These are phyloP conservation scores for Nidularia pulvinata DNA, from an alignment of 768 basidiomycete genomes.

Conservation along the genomic window DNA sequence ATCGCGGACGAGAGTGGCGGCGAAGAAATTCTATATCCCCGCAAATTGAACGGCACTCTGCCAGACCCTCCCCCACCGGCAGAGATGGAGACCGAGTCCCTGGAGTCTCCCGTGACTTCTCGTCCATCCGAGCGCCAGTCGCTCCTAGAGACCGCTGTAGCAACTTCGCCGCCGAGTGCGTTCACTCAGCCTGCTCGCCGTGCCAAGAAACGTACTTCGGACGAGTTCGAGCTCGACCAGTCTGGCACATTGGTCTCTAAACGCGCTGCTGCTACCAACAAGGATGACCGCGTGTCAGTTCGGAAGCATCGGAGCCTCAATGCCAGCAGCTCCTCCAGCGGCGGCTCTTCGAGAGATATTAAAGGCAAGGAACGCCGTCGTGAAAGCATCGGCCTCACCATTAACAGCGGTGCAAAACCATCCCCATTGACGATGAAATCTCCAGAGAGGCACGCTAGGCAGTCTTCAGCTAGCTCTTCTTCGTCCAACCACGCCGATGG, in stretches of 20 bases:
- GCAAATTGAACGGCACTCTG: slow-evolving; percentile 37
- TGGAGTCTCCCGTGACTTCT: slow-evolving; percentile 22
- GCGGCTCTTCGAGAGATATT: slow-evolving; percentile 31
- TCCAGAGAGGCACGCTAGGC: slow-evolving; percentile 55
- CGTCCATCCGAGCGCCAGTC: slow-evolving; percentile 28
- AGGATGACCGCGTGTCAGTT: slow-evolving; percentile 48
- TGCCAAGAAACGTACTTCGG: slow-evolving; percentile 76
- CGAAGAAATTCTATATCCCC: slow-evolving; percentile 88
- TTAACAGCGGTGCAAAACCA: slow-evolving; percentile 23
- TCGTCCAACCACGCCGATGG: slow-evolving; percentile 57
- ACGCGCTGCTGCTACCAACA: slow-evolving; percentile 33
- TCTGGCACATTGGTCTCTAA: slow-evolving; percentile 60
- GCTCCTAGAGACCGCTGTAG: slow-evolving; percentile 14
- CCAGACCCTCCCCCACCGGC: slow-evolving; percentile 29
- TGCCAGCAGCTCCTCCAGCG: slow-evolving; percentile 39
- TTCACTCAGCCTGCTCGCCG: slow-evolving; percentile 52
- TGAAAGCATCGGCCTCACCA: slow-evolving; percentile 47
- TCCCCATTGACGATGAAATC: slow-evolving; percentile 26
- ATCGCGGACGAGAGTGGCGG: slow-evolving; percentile 85
- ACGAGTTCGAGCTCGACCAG: slow-evolving; percentile 83
- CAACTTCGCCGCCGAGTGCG: slow-evolving; percentile 65
- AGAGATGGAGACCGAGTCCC: slow-evolving; percentile 8
- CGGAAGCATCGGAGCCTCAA: slow-evolving; percentile 79
- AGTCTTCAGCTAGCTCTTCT: slow-evolving; percentile 68
- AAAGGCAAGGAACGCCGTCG: slow-evolving; percentile 56